phyloP scores from a whole-genome alignment of 345 rosid species.

The Limnanthes douglasii region DNA sequence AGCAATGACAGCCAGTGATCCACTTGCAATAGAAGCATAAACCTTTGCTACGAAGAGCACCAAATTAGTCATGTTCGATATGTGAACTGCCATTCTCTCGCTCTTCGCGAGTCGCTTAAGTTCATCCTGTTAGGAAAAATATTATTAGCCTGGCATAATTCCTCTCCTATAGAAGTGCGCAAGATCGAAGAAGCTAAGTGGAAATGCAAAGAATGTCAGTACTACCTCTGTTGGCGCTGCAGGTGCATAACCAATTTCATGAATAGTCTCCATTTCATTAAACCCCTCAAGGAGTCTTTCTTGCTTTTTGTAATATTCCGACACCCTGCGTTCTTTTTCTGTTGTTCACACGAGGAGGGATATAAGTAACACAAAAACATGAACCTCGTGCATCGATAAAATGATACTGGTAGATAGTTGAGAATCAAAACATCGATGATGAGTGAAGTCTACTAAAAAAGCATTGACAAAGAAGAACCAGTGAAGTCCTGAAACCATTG shows the following conservation, averaged over 20 bases:
- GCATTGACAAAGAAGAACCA: conserved; percentile 1
- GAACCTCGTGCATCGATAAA: no score
- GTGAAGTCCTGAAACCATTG: conserved; percentile 3
- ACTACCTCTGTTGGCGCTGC: conserved; percentile 48
- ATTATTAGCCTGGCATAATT: background rate
- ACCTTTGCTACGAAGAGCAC: conserved; percentile 63
- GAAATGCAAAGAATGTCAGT: background rate
- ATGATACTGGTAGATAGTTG: no score
- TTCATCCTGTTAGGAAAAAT: conserved; percentile 35
- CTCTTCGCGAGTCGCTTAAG: conserved; percentile 47
- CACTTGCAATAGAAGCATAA: conserved; percentile 59
- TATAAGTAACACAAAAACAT: background rate
- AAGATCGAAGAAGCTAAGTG: background rate
- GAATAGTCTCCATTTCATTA: conserved; percentile 62
- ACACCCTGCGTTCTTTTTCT: conserved; percentile 57
- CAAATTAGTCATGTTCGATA: conserved; percentile 46
- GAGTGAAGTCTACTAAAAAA: background rate
- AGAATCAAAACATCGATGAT: conserved; percentile 8
- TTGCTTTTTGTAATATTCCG: conserved; percentile 73
- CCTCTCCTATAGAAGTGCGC: background rate
- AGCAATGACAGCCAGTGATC: conserved; percentile 70
- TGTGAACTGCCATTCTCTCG: conserved; percentile 46
- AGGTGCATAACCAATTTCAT: conserved; percentile 31
- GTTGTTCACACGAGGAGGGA: background rate
- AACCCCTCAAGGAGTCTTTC: conserved; percentile 61